Evolutionary conservation across 495 filamentous ascomycete species (phyloP).

Genomic region (Amphirosellinia nigrospora): DNA sequence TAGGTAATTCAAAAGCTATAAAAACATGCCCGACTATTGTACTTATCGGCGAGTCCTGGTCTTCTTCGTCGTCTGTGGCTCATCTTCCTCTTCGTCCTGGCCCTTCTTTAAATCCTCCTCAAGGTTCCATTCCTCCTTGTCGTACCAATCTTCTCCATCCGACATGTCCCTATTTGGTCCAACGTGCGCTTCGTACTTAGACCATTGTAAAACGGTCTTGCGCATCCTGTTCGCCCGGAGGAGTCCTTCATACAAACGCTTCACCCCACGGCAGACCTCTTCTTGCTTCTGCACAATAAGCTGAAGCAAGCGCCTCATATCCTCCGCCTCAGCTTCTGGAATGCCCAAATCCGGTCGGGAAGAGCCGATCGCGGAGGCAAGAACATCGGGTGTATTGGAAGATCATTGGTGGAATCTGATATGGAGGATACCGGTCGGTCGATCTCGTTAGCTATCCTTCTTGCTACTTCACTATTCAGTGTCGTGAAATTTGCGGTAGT

Average conservation of each 20-base stretch:
- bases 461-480: slow-evolving; percentile 25
- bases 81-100: slow-evolving; percentile 88
- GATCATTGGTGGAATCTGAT: slow-evolving; percentile 54
- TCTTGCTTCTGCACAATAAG: slow-evolving; percentile 95
- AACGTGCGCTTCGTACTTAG: slow-evolving; percentile 86
- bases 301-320: slow-evolving; percentile 81
- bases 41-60: slow-evolving; percentile 66
- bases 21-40: slow-evolving; percentile 10
- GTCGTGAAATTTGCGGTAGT: slow-evolving; percentile 48
- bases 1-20: slow-evolving; percentile 18
- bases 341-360: slow-evolving; percentile 84
- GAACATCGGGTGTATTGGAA: slow-evolving; percentile 83
- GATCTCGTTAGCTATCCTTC: slow-evolving; percentile 23
- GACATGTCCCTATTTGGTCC: slow-evolving; percentile 73
- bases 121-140: slow-evolving; percentile 85
- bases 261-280: slow-evolving; percentile 83
- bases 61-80: slow-evolving; percentile 75
- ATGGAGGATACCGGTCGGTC: slow-evolving; percentile 51
- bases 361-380: slow-evolving; percentile 69
- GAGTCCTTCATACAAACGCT: slow-evolving; percentile 76
- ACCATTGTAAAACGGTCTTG: slow-evolving; percentile 79
- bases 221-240: slow-evolving; percentile 79
- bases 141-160: slow-evolving; percentile 96
- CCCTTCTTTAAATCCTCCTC: slow-evolving; percentile 89
- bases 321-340: slow-evolving; percentile 81